Evolutionary conservation across 257 asterid genomes (phyloP).

Genomic region (Nicotiana tabacum): DNA sequence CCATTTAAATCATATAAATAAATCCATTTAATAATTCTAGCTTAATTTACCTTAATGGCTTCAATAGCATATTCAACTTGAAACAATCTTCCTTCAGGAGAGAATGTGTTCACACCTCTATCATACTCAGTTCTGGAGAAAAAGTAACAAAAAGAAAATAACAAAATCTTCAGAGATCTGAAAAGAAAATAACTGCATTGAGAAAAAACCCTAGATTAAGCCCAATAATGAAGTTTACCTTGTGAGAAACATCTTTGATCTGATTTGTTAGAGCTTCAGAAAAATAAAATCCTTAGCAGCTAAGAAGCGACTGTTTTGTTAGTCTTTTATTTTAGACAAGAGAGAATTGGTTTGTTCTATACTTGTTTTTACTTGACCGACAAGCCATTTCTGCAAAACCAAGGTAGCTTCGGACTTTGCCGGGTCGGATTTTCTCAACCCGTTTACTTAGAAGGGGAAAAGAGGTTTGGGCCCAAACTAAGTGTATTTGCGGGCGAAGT

Average conservation of each 20-base stretch:
- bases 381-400: not conserved
- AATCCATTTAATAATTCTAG: not conserved
- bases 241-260: constrained; percentile 6
- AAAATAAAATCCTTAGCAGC: not conserved
- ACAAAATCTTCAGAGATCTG: not conserved
- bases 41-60: constrained; percentile 61
- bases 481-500: no score
- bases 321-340: not conserved
- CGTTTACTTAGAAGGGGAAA: not conserved
- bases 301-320: not conserved
- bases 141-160: not conserved
- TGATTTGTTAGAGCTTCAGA: not conserved
- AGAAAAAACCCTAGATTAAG: constrained; percentile 8
- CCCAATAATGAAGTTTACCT: not conserved
- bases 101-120: constrained; percentile 90
- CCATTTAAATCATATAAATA: not conserved
- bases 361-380: not conserved
- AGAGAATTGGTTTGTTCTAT: not conserved
- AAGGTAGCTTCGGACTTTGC: not conserved
- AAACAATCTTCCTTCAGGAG: constrained; percentile 92
- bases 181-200: constrained; percentile 9
- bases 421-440: constrained; percentile 1
- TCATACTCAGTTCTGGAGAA: constrained; percentile 77
- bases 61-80: constrained; percentile 93
- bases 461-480: not conserved